phyloP scores from a whole-genome alignment of 106 monocot species.

The Dendrobium nobile region DNA sequence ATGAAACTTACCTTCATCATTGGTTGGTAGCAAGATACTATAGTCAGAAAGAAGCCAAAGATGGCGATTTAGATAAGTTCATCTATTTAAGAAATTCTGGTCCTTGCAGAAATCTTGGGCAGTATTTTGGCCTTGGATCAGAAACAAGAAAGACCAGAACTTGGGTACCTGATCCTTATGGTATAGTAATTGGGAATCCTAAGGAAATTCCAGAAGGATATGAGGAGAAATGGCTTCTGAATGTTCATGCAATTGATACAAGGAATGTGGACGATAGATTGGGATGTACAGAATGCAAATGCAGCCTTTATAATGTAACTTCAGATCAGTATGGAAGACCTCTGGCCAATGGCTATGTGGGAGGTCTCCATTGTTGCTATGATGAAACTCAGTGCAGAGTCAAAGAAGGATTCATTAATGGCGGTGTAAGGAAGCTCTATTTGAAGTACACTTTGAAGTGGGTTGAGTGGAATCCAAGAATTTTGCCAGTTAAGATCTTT shows the following conservation, averaged over 20 bases:
- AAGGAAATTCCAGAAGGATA: constrained; percentile 43
- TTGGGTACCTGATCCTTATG: constrained; percentile 72
- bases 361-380: constrained; percentile 71
- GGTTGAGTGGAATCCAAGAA: constrained; percentile 47
- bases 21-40: constrained; percentile 62
- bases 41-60: background rate
- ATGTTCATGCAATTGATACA: constrained; percentile 84
- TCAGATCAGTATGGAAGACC: constrained; percentile 24
- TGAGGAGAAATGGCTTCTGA: constrained; percentile 70
- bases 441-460: constrained; percentile 70
- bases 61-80: background rate
- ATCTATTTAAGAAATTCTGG: constrained; percentile 40
- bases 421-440: constrained; percentile 33
- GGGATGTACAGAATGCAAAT: constrained; percentile 78
- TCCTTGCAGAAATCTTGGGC: constrained; percentile 36
- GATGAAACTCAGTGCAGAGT: constrained; percentile 54
- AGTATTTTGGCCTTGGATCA: constrained; percentile 80
- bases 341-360: constrained; percentile 38
- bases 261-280: constrained; percentile 49
- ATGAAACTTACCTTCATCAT: constrained; percentile 85
- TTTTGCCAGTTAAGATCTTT: constrained; percentile 72
- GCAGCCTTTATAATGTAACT: constrained; percentile 69
- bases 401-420: constrained; percentile 24
- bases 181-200: constrained; percentile 62
- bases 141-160: constrained; percentile 66